These are phyloP conservation scores for Volvox reticuliferus DNA, from an alignment of 139 green algal species.

Conservation along the genomic window DNA sequence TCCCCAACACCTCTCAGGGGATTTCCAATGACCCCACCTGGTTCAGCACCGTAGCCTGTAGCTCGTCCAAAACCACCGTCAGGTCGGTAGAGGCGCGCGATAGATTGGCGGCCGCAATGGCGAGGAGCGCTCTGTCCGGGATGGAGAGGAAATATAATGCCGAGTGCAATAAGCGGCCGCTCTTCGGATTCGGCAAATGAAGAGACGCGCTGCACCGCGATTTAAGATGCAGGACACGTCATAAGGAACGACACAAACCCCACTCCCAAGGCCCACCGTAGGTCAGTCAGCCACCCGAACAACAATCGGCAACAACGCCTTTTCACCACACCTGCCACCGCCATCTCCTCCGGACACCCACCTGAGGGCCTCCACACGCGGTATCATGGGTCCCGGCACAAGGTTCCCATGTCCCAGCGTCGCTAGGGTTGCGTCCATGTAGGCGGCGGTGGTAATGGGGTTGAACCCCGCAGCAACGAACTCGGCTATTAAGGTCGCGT, in stretches of 20 bases:
- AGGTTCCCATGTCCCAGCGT: slow-evolving; percentile 33
- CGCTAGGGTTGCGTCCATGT: background rate
- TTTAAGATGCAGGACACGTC: too few relatives aligned
- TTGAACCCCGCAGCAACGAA: slow-evolving; percentile 38
- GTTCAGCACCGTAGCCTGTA: slow-evolving; percentile 11
- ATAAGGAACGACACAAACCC: too few relatives aligned
- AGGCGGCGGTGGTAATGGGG: background rate
- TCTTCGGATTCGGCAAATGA: too few relatives aligned
- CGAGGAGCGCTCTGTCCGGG: background rate
- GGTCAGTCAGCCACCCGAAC: too few relatives aligned
- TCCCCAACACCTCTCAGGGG: background rate
- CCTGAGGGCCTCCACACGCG: slow-evolving; percentile 20
- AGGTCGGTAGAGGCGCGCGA: background rate
- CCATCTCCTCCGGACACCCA: background rate
- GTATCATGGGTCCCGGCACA: slow-evolving; percentile 27
- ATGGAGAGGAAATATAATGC: background rate
- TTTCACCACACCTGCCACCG: too few relatives aligned
- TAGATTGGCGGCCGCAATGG: slow-evolving; percentile 18
- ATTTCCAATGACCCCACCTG: background rate
- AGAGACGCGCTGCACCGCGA: too few relatives aligned
- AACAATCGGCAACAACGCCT: too few relatives aligned
- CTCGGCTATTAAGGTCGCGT: background rate
- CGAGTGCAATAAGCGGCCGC: too few relatives aligned
- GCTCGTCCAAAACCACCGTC: background rate
- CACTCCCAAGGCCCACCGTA: too few relatives aligned